Base-by-base conservation (phyloP, 1,284 basidiomycete genomes). In the Sanghuangporus weigelae region DNA sequence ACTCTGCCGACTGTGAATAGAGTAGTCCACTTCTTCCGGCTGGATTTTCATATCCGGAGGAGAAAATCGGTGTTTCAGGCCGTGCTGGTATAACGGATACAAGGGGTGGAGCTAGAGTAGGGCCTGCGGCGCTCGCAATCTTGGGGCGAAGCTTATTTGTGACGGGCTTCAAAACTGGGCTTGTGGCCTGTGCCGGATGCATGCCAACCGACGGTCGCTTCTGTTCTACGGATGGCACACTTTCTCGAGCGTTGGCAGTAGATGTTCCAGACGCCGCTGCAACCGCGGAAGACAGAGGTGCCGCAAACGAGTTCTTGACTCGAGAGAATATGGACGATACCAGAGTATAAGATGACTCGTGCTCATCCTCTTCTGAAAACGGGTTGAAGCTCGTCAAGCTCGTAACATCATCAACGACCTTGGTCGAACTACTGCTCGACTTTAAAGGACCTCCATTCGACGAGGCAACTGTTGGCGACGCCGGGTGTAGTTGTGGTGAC, bases 321-420 rank as follows among this genome's bases (percentile, higher is more conserved):
- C 85, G 84, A 42, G 87, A 90, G 61, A 93, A 81, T 19, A 93
- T 76, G 21, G 89, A 90, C 1, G 88, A 84, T 64, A 92, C 87
- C 63, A 92, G 78, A 1, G 89, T 85, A 71, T 91, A 92, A 12
- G 89, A 90, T 7, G 90, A 89, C 69, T 92, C 91, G 71, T 89
- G 83, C 73, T 92, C 91, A 71, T 93, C 91, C 73, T 93, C 91
- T 71, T 92, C 90, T 12, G 87, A 85, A 78, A 93, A 93, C 12
- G 91, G 90, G 72, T 93, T 93, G 78, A 88, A 91, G 56, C 89
- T 90, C 35, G 90, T 92, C 63, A 92, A 74, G 71, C 85, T 85
- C 51, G 81, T 81, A 51, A 87, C 79, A 76, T 90, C 89, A 72
- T 91, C 90, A 31, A 73, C 76, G 31, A 84, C 72, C 31, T 42